These are phyloP conservation scores for Ilyonectria destructans DNA, from an alignment of 2,329 filamentous ascomycete species.

Conservation along the genomic window DNA sequence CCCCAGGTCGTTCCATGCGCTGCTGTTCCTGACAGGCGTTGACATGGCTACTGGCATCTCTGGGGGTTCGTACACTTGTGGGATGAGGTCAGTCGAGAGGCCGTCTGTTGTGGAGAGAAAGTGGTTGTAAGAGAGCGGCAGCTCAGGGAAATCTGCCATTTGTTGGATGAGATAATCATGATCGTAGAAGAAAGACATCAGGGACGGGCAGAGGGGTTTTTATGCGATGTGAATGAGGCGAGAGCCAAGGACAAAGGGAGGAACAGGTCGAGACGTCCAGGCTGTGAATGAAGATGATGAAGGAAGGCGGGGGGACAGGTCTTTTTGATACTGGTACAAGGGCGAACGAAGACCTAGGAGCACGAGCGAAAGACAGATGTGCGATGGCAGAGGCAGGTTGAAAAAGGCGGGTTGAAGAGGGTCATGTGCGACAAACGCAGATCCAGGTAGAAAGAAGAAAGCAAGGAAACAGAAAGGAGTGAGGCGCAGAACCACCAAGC, in stretches of 20 bases:
- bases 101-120: not conserved
- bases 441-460: slow-evolving; percentile 8
- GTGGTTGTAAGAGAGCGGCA: not conserved
- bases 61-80: slow-evolving; percentile 26
- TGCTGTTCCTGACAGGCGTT: slow-evolving; percentile 32
- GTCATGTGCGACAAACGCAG: slow-evolving; percentile 24
- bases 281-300: not conserved
- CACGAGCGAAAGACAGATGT: not conserved
- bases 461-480: slow-evolving; percentile 12
- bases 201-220: not conserved
- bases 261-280: not conserved
- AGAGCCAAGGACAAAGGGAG: not conserved
- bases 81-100: slow-evolving; percentile 31
- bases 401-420: slow-evolving; percentile 16
- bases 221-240: slow-evolving; percentile 1
- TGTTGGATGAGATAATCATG: not conserved
- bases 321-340: not conserved
- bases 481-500: slow-evolving; percentile 22
- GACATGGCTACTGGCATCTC: slow-evolving; percentile 40
- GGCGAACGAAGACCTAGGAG: not conserved
- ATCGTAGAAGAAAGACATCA: slow-evolving; percentile 5
- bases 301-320: not conserved
- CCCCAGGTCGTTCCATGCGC: slow-evolving; percentile 33
- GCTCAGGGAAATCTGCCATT: slow-evolving; percentile 3
- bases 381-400: slow-evolving; percentile 23